Evolutionary conservation across 495 filamentous ascomycete species (phyloP).

Genomic region (Penicillium pancosmium): DNA sequence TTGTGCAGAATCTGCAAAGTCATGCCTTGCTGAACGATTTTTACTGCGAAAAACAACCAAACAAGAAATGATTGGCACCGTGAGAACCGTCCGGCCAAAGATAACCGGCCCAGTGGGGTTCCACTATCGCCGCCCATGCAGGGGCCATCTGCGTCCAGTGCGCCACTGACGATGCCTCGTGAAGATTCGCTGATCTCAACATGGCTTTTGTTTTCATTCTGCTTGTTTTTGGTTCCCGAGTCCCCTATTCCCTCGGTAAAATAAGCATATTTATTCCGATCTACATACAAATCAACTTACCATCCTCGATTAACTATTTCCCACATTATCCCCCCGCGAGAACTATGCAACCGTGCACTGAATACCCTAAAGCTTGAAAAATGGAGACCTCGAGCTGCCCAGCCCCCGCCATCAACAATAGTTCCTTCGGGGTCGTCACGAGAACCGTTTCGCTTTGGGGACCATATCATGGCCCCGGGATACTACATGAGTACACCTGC

Average conservation of each 20-base stretch:
- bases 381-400: not conserved
- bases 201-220: no score
- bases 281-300: not conserved
- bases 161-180: slow-evolving; percentile 10
- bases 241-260: no score
- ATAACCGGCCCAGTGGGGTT: not conserved
- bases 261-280: no score
- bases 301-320: not conserved
- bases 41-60: not conserved
- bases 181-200: not conserved
- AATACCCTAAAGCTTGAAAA: not conserved
- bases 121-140: slow-evolving; percentile 17
- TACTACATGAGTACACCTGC: not conserved
- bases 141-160: slow-evolving; percentile 19
- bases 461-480: no score
- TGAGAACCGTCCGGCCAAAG: not conserved
- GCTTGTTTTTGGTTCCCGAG: no score
- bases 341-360: no score
- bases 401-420: not conserved
- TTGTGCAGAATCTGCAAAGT: not conserved
- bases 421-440: no score
- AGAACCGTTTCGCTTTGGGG: no score
- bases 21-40: not conserved
- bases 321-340: no score
- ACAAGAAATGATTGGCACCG: slow-evolving; percentile 4